Evolutionary conservation across 2,329 filamentous ascomycete genomes (phyloP), one percentile per base, ranked within the genome.

Genomic region (Aureobasidium uvarum): DNA sequence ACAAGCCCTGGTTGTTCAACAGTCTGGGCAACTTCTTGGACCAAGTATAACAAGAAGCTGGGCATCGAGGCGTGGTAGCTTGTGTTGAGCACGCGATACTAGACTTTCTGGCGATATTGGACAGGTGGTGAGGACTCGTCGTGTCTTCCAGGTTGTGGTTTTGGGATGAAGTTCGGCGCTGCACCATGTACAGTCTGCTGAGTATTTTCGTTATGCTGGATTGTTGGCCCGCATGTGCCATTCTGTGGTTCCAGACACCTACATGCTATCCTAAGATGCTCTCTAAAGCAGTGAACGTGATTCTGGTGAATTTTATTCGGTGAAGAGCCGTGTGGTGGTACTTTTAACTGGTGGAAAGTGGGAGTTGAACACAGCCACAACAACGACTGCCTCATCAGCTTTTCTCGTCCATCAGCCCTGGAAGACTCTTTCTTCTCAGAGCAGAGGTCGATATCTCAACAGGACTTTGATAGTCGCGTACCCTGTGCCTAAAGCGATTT

Each of bases 11-110:
- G 8, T n/a, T 14, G 16, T 28, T n/a, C 13, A 1, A 23, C 39
- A 11, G 56, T 25, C 56, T 60, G 43, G 41, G 56, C 56, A 16
- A 8, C n/a, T 20, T 60, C 56, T 60, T 60, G 56, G 56, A 48
- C 13, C 23, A 48, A 48, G n/a, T 11, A 48, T 38, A 48, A 46
- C 41, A 46, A 48, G 39, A 25, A n/a, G 10, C 56, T 60, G 31
- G 43, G 56, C 43, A 60, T 18, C n/a, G 38, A 50, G 31, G 56
- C 43, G 56, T 50, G 38, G 56, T 60, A 60, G 41, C 43, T 60
- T 38, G 8, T 33, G 4, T 16, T 31, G n/a, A 50, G 43, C 56
- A 60, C 43, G 56, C 56, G 38, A 60, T 60, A 14, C 31, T 11
- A 60, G 41, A 11, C 31, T 48, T 43, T 60, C 48, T 50, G 43